A percentile compares a stretch with the other conserved stretches of the same genome.
Conservation (phyloP, 306 rosid species). For the Malus sieversii region DNA sequence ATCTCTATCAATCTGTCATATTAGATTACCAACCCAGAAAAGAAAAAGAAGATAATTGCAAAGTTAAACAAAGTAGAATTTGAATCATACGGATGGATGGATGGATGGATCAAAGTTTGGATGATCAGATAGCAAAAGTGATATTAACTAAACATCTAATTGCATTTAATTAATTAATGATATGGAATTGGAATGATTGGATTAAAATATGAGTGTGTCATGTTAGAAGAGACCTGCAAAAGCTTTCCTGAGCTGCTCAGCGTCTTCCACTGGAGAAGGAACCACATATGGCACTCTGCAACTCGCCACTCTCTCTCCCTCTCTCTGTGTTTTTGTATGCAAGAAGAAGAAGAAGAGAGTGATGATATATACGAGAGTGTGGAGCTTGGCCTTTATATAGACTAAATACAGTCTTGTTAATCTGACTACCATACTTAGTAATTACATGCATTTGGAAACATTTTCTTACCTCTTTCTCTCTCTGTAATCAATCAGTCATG, state of each 20-base stretch:
- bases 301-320: neutral
- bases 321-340: neutral
- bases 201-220: neutral
- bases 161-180: no score
- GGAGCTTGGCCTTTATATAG: neutral
- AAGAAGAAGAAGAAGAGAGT: no score
- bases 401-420: neutral
- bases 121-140: neutral
- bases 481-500: no score
- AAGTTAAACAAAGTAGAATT: neutral
- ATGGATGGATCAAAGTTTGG: neutral
- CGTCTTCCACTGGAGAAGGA: conserved; percentile 4
- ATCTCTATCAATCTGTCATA: no score
- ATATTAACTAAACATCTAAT: neutral
- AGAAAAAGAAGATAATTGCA: neutral
- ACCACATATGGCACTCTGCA: conserved; percentile 2
- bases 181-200: neutral
- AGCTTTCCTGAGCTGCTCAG: conserved; percentile 5
- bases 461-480: no score
- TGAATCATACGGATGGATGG: no score
- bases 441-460: no score
- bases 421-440: neutral
- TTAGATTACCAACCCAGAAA: neutral
- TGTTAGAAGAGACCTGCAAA: neutral
- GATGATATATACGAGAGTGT: neutral